Conservation (phyloP, 202 grass and related monocot genomes). For the Musa balbisiana region DNA sequence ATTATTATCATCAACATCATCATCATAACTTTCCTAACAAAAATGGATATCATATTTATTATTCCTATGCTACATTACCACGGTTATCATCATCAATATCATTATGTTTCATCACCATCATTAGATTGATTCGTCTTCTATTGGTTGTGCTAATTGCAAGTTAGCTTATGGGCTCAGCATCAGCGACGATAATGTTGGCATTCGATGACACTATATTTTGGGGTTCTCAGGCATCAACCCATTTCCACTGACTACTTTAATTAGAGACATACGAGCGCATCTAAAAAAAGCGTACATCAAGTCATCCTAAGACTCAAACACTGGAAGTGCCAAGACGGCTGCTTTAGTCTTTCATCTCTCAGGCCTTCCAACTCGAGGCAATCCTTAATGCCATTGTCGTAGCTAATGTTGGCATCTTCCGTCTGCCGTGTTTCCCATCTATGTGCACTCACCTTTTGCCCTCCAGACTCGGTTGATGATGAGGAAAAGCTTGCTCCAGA, state of each 20-base stretch:
- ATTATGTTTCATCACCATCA: too few species aligned
- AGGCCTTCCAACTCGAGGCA: conserved; percentile 37
- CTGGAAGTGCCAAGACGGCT: conserved; percentile 48
- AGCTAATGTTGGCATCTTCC: conserved; percentile 11
- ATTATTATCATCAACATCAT: too few species aligned
- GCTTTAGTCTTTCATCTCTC: conserved; percentile 32
- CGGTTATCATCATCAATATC: too few species aligned
- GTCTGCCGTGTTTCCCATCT: conserved; percentile 27
- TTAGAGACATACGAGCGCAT: conserved; percentile 14
- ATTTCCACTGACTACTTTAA: conserved; percentile 11
- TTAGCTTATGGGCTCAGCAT: too few species aligned
- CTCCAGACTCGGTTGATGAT: conserved; percentile 47
- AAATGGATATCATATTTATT: too few species aligned
- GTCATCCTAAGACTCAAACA: conserved; percentile 69
- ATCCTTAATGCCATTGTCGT: conserved; percentile 18
- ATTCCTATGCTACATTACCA: too few species aligned
- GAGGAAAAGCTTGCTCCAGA: conserved; percentile 51
- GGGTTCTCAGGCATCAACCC: not conserved
- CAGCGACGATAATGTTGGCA: too few species aligned
- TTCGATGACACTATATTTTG: too few species aligned
- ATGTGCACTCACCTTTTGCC: conserved; percentile 19
- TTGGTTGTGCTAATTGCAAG: too few species aligned
- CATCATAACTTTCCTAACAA: too few species aligned
- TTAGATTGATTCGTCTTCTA: too few species aligned
- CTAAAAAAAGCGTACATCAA: conserved; percentile 14